phyloP scores from a whole-genome alignment of 1,139 yeast species.

The Meyerozyma athensensis region DNA sequence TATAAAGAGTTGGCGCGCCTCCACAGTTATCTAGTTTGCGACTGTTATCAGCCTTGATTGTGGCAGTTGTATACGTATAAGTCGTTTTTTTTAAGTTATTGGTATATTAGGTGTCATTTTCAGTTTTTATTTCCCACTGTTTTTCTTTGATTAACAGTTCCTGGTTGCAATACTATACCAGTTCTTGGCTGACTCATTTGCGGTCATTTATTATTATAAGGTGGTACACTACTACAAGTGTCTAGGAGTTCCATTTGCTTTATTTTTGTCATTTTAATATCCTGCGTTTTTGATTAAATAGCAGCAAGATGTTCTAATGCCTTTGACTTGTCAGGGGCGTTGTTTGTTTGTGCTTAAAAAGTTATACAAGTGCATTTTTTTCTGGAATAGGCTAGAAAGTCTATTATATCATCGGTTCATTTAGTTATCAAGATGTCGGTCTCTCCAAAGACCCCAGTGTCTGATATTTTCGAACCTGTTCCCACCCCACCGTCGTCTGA shows the following conservation, averaged over 20 bases:
- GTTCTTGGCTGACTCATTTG: too few species aligned
- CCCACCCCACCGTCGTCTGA: slow-evolving; percentile 1
- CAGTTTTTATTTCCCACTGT: too few species aligned
- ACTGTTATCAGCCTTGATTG: not conserved
- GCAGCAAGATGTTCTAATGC: not conserved
- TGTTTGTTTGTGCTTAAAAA: not conserved
- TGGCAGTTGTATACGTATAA: not conserved
- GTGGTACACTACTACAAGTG: too few species aligned
- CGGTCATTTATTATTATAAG: too few species aligned
- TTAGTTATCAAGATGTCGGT: not conserved
- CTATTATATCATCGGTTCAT: not conserved
- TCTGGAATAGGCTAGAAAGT: not conserved
- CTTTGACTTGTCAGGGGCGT: not conserved
- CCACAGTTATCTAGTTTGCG: not conserved
- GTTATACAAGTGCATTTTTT: not conserved
- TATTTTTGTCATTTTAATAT: not conserved
- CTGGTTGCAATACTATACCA: too few species aligned
- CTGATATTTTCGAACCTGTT: slow-evolving; percentile 3
- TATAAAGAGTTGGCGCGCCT: not conserved
- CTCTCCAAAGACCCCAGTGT: not conserved
- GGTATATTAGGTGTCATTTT: not conserved
- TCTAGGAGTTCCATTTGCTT: not conserved
- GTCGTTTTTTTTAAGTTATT: not conserved
- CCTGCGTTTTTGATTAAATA: too few species aligned
- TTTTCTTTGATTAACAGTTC: too few species aligned